Base-by-base conservation (phyloP, 768 basidiomycete genomes). In the Terana coerulea region DNA sequence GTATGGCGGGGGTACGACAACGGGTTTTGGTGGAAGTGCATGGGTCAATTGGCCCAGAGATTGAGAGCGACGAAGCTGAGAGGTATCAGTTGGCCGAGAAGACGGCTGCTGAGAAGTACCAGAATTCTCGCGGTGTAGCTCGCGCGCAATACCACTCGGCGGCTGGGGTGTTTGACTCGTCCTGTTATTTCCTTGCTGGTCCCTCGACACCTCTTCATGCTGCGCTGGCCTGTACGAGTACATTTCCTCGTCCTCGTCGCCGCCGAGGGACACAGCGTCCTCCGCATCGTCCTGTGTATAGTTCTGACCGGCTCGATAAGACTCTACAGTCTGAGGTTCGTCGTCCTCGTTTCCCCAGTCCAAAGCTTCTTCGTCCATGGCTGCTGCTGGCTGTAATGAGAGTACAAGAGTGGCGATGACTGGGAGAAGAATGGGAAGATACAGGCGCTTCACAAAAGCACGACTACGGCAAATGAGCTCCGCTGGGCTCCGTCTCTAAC, bases 221-320 rank as follows among this genome's bases (percentile, higher is more conserved):
- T 65, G 59, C 41, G 64, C 60, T 55, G 72, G 59, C 57, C 75
- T 67, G 60, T 70, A 73, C 59, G 78, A 75, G 51, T 71, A 69
- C 62, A 77, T 78, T 40, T 79, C 78, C 53, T 85, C 81, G 43
- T 86, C 84, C 47, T 88, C 84, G 55, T 70, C 70, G 58, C 80
- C 80, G 47, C 86, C 86, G 25, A 88, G 74, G 42, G 86, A 88
- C 58, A 89, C 81, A 48, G 83, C 76, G 58, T 83, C 79, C 60
- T 81, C 81, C 46, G 72, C 72, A 57, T 76, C 75, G 54, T 77
- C 74, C 10, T 53, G 43, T 31, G 64, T 63, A 24, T 41, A 50
- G 49, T 53, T 53, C 51, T 25, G 48, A 40, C 43, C 52, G 10
- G 49, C 39, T 33, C 56, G 9, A 46, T 52, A 47, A 9, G 52